Conservation (phyloP, 768 basidiomycete genomes). For the Boletus tomentosulus region DNA sequence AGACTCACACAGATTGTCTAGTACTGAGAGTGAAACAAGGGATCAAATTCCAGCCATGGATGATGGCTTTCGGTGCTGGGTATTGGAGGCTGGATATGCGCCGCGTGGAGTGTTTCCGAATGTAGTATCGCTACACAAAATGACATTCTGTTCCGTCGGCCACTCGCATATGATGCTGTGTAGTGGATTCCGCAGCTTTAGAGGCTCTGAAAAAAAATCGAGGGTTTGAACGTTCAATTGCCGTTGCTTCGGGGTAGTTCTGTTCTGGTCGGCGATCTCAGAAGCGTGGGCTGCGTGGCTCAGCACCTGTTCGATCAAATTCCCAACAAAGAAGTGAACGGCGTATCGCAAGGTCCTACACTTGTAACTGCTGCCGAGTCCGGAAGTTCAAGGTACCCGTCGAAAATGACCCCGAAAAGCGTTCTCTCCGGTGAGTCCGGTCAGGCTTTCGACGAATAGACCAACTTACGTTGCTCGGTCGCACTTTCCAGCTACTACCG, state of each 20-base stretch:
- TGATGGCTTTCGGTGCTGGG: background rate
- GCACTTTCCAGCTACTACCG: too few relatives aligned
- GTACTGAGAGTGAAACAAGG: background rate
- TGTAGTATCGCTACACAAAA: background rate
- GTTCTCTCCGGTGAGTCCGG: too few relatives aligned
- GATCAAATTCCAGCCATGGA: background rate
- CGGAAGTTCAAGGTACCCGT: background rate
- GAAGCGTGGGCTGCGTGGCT: background rate
- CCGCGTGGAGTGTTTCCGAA: background rate
- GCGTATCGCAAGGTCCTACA: background rate
- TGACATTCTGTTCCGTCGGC: too few relatives aligned
- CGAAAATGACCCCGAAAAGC: background rate
- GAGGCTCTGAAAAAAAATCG: background rate
- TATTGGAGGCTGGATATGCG: background rate
- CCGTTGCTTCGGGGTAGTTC: background rate
- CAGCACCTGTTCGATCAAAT: background rate
- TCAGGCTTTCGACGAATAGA: background rate
- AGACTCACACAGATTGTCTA: background rate
- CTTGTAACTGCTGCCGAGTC: background rate
- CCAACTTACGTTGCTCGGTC: background rate
- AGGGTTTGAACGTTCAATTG: background rate
- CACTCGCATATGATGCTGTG: background rate
- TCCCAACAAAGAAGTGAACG: background rate
- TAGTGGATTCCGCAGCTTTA: background rate
- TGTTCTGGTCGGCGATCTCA: background rate